phyloP scores from a whole-genome alignment of 2,329 filamentous ascomycete species.

The Arthrobotrys megalospora region DNA sequence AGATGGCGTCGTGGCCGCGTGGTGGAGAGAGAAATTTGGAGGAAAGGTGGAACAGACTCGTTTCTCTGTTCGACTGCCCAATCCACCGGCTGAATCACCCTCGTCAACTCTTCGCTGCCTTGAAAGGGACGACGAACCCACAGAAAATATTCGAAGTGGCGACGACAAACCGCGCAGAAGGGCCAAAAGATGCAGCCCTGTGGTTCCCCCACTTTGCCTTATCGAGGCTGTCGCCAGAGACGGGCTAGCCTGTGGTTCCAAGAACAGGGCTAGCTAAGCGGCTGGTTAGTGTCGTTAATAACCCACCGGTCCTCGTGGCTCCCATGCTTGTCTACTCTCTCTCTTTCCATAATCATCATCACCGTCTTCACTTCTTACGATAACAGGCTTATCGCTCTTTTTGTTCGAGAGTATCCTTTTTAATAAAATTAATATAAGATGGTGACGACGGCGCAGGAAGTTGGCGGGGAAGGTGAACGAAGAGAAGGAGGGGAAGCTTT shows the following conservation, averaged over 20 bases:
- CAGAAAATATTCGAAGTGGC: background rate
- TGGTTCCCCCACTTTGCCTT: background rate
- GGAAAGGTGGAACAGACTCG: slow-evolving; percentile 7
- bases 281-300: too few relatives aligned
- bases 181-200: background rate
- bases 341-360: background rate
- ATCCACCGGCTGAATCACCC: background rate
- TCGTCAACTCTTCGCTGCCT: background rate
- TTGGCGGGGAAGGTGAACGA: slow-evolving; percentile 1
- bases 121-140: background rate
- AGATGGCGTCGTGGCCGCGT: too few relatives aligned
- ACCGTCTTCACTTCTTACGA: slow-evolving; percentile 22
- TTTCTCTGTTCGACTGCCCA: slow-evolving; percentile 11
- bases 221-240: slow-evolving; percentile 4
- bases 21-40: background rate
- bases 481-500: background rate
- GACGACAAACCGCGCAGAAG: background rate
- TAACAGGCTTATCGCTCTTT: slow-evolving; percentile 38
- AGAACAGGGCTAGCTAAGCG: slow-evolving; percentile 2
- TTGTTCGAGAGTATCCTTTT: background rate
- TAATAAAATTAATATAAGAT: slow-evolving; percentile 21
- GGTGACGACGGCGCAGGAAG: slow-evolving; percentile 33
- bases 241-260: background rate
- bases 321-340: background rate
- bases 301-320: background rate